phyloP scores from a whole-genome alignment of 257 asterid species.

The Plantago ovata region DNA sequence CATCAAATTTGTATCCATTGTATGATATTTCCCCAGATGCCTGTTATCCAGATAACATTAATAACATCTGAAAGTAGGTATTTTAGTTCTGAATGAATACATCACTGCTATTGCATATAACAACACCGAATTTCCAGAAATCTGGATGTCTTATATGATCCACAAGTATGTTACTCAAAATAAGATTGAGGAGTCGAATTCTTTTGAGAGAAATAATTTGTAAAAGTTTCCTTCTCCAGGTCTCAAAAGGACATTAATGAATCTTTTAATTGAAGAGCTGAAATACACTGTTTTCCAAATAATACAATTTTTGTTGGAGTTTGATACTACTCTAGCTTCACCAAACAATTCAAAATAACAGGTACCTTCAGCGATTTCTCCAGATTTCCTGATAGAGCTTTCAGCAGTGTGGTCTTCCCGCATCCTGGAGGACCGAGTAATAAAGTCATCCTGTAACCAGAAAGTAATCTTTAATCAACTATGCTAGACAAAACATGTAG shows the following conservation, averaged over 20 bases:
- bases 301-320: no score
- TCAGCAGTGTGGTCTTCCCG: conserved; percentile 62
- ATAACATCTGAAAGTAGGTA: neutral
- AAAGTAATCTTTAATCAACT: conserved; percentile 4
- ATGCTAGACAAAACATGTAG: neutral
- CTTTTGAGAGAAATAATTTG: no score
- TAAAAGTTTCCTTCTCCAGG: no score
- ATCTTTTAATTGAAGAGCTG: no score
- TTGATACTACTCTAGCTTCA: neutral
- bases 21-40: conserved; percentile 52
- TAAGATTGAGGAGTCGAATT: neutral
- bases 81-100: no score
- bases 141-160: neutral
- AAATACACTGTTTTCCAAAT: no score
- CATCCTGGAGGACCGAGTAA: conserved; percentile 73
- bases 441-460: conserved; percentile 46
- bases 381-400: conserved; percentile 61
- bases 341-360: neutral
- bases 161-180: neutral
- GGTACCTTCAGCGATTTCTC: conserved; percentile 49
- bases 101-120: no score
- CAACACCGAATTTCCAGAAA: no score
- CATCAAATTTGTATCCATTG: conserved; percentile 50
- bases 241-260: no score
- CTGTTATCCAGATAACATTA: conserved; percentile 20